A percentile compares a stretch with the other conserved stretches of the same genome.
Evolutionary conservation across 169 alveolate genomes (phyloP).

Genomic region (Plasmodium sp.): DNA sequence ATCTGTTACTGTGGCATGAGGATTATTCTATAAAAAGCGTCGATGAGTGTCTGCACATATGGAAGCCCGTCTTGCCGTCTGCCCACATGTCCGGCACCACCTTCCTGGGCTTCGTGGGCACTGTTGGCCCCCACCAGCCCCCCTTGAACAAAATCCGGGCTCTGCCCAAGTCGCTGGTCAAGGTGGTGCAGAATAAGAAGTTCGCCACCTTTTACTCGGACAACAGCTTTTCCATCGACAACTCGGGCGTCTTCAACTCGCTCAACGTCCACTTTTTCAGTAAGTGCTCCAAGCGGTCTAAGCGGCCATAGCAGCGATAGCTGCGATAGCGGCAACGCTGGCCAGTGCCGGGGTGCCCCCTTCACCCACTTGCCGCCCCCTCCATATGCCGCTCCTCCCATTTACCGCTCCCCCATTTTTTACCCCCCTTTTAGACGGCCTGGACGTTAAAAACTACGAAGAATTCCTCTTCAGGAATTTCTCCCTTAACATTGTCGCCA

Average conservation of each 20-base stretch:
- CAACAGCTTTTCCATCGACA: slow-evolving; percentile 51
- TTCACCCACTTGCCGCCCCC: background rate
- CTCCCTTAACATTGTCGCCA: slow-evolving; percentile 23
- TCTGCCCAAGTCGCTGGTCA: slow-evolving; percentile 47
- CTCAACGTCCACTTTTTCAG: slow-evolving; percentile 48
- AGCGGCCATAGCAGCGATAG: background rate
- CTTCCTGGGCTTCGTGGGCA: slow-evolving; percentile 44
- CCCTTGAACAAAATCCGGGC: slow-evolving; percentile 74
- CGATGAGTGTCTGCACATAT: slow-evolving; percentile 73
- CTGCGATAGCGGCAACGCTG: background rate
- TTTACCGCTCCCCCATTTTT: background rate
- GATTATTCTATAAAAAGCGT: slow-evolving; percentile 69
- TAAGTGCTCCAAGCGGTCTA: background rate
- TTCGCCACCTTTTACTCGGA: slow-evolving; percentile 47
- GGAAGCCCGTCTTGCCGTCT: slow-evolving; percentile 71
- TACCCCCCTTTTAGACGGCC: slow-evolving; percentile 11
- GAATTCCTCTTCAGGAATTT: slow-evolving; percentile 46
- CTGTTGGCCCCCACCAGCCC: slow-evolving; percentile 66
- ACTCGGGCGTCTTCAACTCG: slow-evolving; percentile 38
- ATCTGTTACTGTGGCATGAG: slow-evolving; percentile 73
- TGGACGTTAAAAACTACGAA: slow-evolving; percentile 37
- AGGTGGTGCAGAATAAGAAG: slow-evolving; percentile 12
- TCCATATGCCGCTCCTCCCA: background rate
- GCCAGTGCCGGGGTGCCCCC: background rate
- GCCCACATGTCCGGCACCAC: slow-evolving; percentile 2